phyloP scores from a whole-genome alignment of 805 yeast species.

The Teunomyces atbi region DNA sequence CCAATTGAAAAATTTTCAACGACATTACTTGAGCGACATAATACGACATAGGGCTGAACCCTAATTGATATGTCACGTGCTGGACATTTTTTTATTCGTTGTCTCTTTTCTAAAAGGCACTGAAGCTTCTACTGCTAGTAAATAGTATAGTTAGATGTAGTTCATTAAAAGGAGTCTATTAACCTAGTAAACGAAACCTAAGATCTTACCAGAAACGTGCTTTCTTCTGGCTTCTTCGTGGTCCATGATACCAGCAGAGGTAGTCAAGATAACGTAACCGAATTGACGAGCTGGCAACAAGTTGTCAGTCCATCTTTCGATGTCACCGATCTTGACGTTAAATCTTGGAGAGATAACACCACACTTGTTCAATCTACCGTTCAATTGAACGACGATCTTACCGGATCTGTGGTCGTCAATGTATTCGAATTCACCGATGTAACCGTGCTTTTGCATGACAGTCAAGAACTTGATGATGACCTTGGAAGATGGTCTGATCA shows the following conservation, averaged over 20 bases:
- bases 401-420: constrained; percentile 38
- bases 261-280: constrained; percentile 96
- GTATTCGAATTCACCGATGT: constrained; percentile 37
- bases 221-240: constrained; percentile 99
- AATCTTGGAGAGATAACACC: constrained; percentile 99
- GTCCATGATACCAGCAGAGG: constrained; percentile 99
- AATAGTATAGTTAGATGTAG: background rate
- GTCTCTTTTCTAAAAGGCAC: background rate
- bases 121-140: background rate
- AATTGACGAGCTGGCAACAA: constrained; percentile 98
- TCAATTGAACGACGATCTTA: constrained; percentile 35
- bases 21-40: constrained; percentile 2
- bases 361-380: constrained; percentile 78
- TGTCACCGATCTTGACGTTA: constrained; percentile 92
- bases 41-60: constrained; percentile 3
- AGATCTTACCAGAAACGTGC: constrained; percentile 98
- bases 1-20: constrained; percentile 6
- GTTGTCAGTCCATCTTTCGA: constrained; percentile 98
- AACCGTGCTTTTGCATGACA: constrained; percentile 35
- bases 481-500: constrained; percentile 37
- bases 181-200: constrained; percentile 91
- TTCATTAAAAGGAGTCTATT: constrained; percentile 2
- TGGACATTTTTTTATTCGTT: background rate
- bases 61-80: background rate
- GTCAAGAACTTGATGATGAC: constrained; percentile 31